Conservation (phyloP, 1,139 yeast genomes). For the Diutina mesorugosa region DNA sequence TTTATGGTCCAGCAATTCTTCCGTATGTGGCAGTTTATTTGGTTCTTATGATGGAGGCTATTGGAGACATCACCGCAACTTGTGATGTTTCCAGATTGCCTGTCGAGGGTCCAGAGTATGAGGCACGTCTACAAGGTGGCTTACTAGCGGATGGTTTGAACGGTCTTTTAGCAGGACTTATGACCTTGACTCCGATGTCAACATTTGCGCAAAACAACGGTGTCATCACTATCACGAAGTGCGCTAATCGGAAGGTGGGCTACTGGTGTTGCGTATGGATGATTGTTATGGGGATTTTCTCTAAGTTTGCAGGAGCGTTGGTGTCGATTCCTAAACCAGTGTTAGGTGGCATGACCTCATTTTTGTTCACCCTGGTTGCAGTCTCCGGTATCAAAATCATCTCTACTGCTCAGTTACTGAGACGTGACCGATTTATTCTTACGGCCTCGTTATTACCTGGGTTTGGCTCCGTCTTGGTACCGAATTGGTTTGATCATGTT, state of each 20-base stretch:
- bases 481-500: conserved; percentile 59
- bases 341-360: conserved; percentile 87
- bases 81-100: conserved; percentile 79
- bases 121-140: conserved; percentile 86
- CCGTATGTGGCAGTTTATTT: conserved; percentile 76
- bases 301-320: conserved; percentile 83
- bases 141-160: conserved; percentile 68
- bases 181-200: conserved; percentile 73
- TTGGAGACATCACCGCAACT: conserved; percentile 89
- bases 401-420: conserved; percentile 60
- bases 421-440: conserved; percentile 78
- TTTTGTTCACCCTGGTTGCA: conserved; percentile 78
- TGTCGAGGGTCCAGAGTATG: conserved; percentile 69
- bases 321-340: conserved; percentile 78
- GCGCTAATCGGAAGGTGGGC: conserved; percentile 79
- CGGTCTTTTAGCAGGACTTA: conserved; percentile 61
- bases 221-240: conserved; percentile 79
- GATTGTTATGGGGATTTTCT: conserved; percentile 72
- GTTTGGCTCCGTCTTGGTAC: conserved; percentile 64
- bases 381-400: conserved; percentile 81
- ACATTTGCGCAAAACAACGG: conserved; percentile 93
- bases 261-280: conserved; percentile 82
- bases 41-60: conserved; percentile 79
- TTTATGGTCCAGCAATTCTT: conserved; percentile 74
- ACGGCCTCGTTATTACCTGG: conserved; percentile 72